phyloP scores from a whole-genome alignment of 2,329 filamentous ascomycete species.

The Plectosphaerella cucumerina region DNA sequence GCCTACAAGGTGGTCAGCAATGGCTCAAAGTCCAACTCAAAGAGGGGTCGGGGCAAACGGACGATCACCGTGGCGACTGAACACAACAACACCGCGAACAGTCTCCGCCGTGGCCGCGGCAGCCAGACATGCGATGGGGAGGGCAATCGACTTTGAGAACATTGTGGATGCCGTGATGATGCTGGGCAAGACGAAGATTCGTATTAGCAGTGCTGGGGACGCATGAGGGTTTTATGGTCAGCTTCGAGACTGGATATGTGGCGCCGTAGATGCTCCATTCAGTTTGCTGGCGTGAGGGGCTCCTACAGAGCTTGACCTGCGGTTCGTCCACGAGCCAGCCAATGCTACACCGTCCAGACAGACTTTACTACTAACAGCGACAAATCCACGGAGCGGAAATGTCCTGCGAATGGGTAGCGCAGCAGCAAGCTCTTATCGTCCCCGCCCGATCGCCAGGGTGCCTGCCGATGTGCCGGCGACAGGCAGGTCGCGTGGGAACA shows the following conservation, averaged over 20 bases:
- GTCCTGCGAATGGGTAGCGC: neutral
- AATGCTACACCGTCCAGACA: too few species aligned
- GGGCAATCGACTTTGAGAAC: neutral
- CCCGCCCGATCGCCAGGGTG: too few species aligned
- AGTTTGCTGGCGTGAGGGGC: too few species aligned
- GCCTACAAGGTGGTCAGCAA: slow-evolving; percentile 13
- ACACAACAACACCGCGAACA: slow-evolving; percentile 26
- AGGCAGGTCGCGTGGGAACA: too few species aligned
- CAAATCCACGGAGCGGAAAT: neutral
- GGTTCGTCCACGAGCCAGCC: too few species aligned
- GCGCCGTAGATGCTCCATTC: too few species aligned
- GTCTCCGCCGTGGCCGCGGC: slow-evolving; percentile 23
- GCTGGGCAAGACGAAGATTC: too few species aligned
- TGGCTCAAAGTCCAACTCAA: fast-evolving
- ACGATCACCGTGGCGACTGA: slow-evolving; percentile 29
- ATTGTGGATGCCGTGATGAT: neutral
- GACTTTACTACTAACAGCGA: neutral
- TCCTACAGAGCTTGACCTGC: too few species aligned
- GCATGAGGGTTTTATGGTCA: too few species aligned
- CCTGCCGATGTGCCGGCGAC: too few species aligned
- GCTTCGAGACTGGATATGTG: too few species aligned
- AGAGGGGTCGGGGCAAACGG: slow-evolving; percentile 3
- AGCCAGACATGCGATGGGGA: slow-evolving; percentile 3
- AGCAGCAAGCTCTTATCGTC: neutral
- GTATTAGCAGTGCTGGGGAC: too few species aligned